Evolutionary conservation across 768 basidiomycete genomes (phyloP), one percentile per base, ranked within the genome.

Genomic region (Amanita muscaria): DNA sequence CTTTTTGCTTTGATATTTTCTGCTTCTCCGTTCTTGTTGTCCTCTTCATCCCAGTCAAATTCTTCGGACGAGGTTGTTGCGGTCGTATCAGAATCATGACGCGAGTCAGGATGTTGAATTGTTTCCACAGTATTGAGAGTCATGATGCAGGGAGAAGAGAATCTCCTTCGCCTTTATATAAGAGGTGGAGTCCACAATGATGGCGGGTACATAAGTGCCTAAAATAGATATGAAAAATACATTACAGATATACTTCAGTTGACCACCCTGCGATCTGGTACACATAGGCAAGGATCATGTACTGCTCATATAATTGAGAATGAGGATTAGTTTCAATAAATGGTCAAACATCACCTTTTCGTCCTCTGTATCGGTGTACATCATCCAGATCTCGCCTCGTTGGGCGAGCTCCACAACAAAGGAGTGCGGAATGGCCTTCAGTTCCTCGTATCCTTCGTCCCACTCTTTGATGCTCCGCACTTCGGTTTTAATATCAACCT

Each of bases 1-100:
- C 84, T 72, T 52, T 71, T 77, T 3, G 80, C 81, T 53, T 76
- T 76, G 31, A 63, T 54, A 18, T 47, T 51, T 15, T 56, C 57
- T 15, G 55, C 56, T 4, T 56, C 56, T 12, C 57, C 44, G 21
- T 56, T 51, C 40, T 59, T 54, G 9, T 71, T 70, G 11, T 80
- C 76, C 37, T 76, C 78, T 41, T 78, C 73, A 44, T 84, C 80
- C 83, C 83, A 83, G 64, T 85, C 71, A 51, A 88, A 85, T 53
- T 85, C 79, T 55, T 84, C 82, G 8, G 72, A 74, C 3, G 76
- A 70, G 51, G 79, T 74, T 10, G 80, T 80, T 21, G 66, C 70
- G n/a, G 76, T 68, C 16, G 65, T 65, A 43, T 70, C 70, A 8
- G 69, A 63, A 38, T 70, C 69, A n/a, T 9, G 9, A 4, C 16